A percentile compares a stretch with the other conserved stretches of the same genome.
phyloP scores from a whole-genome alignment of 2,329 filamentous ascomycete species.

The Neonectria coccinea region DNA sequence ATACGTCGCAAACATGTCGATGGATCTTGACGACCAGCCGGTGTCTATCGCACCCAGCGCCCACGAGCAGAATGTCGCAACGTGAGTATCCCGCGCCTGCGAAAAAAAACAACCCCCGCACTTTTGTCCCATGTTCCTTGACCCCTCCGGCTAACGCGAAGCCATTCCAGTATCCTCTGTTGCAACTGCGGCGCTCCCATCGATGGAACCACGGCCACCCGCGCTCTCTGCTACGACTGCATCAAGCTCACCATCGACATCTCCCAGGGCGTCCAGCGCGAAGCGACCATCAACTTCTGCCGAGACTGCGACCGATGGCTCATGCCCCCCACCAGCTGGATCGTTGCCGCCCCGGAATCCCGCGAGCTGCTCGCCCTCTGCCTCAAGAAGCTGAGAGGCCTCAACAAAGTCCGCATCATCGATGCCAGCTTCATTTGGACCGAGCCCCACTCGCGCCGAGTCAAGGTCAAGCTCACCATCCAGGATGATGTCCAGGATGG shows the following conservation, averaged over 20 bases:
- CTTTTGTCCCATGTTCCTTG: neutral
- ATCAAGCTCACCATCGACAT: constrained; percentile 95
- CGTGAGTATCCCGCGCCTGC: constrained; percentile 49
- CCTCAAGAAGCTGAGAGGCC: constrained; percentile 84
- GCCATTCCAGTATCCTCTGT: constrained; percentile 76
- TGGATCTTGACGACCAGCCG: constrained; percentile 59
- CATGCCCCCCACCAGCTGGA: constrained; percentile 86
- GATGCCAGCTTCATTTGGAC: constrained; percentile 99
- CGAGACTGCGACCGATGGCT: constrained; percentile 95
- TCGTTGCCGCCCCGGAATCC: constrained; percentile 86
- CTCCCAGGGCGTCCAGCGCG: constrained; percentile 88
- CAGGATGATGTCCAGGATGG: constrained; percentile 76
- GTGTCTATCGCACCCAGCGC: constrained; percentile 51
- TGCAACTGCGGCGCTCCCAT: constrained; percentile 98
- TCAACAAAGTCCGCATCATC: constrained; percentile 92
- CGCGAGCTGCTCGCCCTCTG: constrained; percentile 93
- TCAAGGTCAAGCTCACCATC: constrained; percentile 96
- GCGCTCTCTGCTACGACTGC: constrained; percentile 95
- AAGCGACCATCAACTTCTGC: constrained; percentile 91
- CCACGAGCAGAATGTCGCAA: constrained; percentile 53
- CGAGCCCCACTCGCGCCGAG: constrained; percentile 90
- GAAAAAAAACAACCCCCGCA: constrained; percentile 35
- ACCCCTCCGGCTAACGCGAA: constrained; percentile 21
- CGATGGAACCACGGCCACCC: constrained; percentile 86
- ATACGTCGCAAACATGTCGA: constrained; percentile 51